Base-by-base conservation (phyloP, 768 basidiomycete genomes). In the Amanita muscaria region DNA sequence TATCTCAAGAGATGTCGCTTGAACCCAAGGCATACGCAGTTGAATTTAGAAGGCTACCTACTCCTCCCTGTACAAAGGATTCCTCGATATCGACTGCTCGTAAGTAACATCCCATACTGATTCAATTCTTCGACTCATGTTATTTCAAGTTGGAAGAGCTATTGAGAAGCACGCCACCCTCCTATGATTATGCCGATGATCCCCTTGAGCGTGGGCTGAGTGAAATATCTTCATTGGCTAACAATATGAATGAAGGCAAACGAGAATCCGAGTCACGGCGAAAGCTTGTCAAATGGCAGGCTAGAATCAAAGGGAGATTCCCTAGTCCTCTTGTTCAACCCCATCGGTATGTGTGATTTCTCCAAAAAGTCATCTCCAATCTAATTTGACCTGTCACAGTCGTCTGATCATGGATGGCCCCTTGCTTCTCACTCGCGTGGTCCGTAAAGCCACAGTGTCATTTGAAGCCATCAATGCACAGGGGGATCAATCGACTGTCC, bases 281-380 rank as follows among this genome's bases (percentile, higher is more conserved):
- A 36, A 88, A 90, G 57, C 77, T 98, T 19, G 87, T 97, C 14
- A 80, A 86, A 56, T 92, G 88, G 88, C 90, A 92, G 64, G 57
- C 80, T 27, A 74, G 89, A 53, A 97, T 99, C 55, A 74, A 83
- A 30, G 88, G 90, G 15, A 87, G 79, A 58, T 97, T 96, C 62
- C 92, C 91, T 6, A 93, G 90, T 48, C 93, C 96, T n/a, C 69
- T 99, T 29, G 96, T 99, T 27, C 96, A 98, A 61, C 96, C 96
- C 6, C 96, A 99, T 66, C 80, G 89, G 87, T 89, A 56, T 54
- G n/a, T 45, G 40, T 44, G 15, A 19, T n/a, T n/a, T n/a, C n/a
- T n/a, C n/a, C n/a, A n/a, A n/a, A n/a, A n/a, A n/a, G n/a, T n/a
- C n/a, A n/a, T n/a, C n/a, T n/a, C n/a, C n/a, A n/a, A n/a, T n/a